Conservation (phyloP, 2,329 filamentous ascomycete species). For the Pezicula carpinea region DNA sequence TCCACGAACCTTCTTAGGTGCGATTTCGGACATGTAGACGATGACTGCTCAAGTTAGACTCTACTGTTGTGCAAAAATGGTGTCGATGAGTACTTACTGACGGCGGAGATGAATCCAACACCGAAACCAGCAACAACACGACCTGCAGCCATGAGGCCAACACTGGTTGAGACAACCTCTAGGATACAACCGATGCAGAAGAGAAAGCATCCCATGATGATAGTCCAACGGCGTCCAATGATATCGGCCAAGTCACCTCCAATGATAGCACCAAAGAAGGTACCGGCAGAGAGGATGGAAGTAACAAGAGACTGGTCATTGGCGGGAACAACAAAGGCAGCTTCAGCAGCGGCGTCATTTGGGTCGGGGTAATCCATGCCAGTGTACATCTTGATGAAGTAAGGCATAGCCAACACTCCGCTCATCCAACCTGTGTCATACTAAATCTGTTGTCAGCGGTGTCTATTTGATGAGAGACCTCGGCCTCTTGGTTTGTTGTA, state of each 20-base stretch:
- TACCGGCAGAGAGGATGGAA: constrained; percentile 64
- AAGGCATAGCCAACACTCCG: constrained; percentile 28
- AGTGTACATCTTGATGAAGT: constrained; percentile 19
- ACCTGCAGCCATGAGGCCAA: constrained; percentile 48
- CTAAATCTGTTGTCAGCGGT: too few relatives aligned
- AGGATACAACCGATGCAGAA: constrained; percentile 64
- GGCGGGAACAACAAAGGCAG: constrained; percentile 30
- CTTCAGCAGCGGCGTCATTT: neutral
- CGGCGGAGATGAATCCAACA: constrained; percentile 57
- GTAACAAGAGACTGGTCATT: constrained; percentile 31
- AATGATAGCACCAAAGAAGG: constrained; percentile 76
- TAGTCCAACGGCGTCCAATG: constrained; percentile 68
- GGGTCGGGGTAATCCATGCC: constrained; percentile 3
- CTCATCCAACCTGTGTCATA: neutral
- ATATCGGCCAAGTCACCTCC: constrained; percentile 74
- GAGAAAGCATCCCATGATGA: constrained; percentile 56
- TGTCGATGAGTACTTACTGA: constrained; percentile 36
- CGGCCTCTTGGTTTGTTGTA: too few relatives aligned
- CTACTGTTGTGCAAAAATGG: too few relatives aligned
- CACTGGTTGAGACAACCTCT: constrained; percentile 45
- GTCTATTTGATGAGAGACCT: too few relatives aligned
- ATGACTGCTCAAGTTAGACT: constrained; percentile 42
- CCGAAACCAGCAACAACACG: constrained; percentile 63
- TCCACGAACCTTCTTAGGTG: constrained; percentile 57
- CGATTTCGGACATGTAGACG: constrained; percentile 59